Base-by-base conservation (phyloP, 202 grass and related monocot genomes). In the Zoysia matrella region DNA sequence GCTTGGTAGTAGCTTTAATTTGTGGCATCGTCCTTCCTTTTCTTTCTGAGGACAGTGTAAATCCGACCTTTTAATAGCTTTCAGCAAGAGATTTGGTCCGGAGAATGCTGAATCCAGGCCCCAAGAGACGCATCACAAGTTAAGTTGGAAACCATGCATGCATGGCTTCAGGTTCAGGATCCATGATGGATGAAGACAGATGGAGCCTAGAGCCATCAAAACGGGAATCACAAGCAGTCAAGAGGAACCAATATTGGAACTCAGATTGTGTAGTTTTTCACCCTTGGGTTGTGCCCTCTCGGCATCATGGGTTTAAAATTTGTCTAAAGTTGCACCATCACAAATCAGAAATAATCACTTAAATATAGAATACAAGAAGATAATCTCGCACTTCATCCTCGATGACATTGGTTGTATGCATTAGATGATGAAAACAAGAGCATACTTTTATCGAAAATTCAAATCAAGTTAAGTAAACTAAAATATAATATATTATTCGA, bases 101-200 rank as follows among this genome's bases (percentile, higher is more conserved):
- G 49, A 12, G 3, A 69, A 69, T 69, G 67, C 45, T 69, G 7
- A 7, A 7, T 68, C 42, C n/a, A 9, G 44, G 48, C 8, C n/a
- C 67, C 7, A 69, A 22, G n/a, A 69, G n/a, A 8, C 67, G 46
- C 67, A 69, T 69, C 1, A 49, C 67, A 48, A 49, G n/a, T 69
- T 45, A 49, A 49, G 67, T 69, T 22, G 46, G n/a, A 7, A 49
- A 12, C 16, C n/a, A 69, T 36, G 22, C 22, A 36, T 43, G 39
- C 62, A 65, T 49, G 67, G 46, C 67, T 69, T 22, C 67, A 49
- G n/a, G n/a, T 49, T 48, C 46, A 11, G 67, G 44, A 49, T 15
- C 4, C 46, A 30, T 49, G 12, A n/a, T 8, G 56, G 1, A 18
- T 22, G 15, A 5, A 22, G n/a, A 7, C 15, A 57, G 55, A 36